Conservation (phyloP, 2,329 filamentous ascomycete genomes). For the Allantophomopsis cytisporea region DNA sequence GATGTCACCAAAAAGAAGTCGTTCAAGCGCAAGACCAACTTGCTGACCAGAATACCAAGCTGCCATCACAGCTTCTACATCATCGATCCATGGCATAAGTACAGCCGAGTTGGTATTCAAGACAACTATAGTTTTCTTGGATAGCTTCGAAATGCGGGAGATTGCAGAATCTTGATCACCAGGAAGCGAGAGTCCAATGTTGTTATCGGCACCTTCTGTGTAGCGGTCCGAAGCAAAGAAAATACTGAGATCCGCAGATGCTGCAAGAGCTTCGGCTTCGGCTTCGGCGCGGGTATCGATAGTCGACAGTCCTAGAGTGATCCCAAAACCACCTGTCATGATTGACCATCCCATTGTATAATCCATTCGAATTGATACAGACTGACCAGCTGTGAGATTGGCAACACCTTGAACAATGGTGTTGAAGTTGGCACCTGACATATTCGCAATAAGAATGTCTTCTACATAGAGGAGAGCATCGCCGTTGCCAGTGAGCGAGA, state of each 20-base stretch:
- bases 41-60: slow-evolving; percentile 87
- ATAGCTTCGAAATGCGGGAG: slow-evolving; percentile 46
- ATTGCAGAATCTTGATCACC: slow-evolving; percentile 60
- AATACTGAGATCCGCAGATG: slow-evolving; percentile 6
- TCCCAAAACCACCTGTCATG: slow-evolving; percentile 49
- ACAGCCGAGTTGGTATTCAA: slow-evolving; percentile 69
- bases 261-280: slow-evolving; percentile 23
- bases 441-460: slow-evolving; percentile 5
- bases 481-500: slow-evolving; percentile 7
- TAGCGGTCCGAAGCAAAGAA: slow-evolving; percentile 8
- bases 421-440: slow-evolving; percentile 24
- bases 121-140: slow-evolving; percentile 58
- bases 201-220: slow-evolving; percentile 8
- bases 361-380: slow-evolving; percentile 34
- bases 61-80: slow-evolving; percentile 46
- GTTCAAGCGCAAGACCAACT: slow-evolving; percentile 64
- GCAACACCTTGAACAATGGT: slow-evolving; percentile 1
- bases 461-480: slow-evolving; percentile 6
- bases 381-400: background rate
- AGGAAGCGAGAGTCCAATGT: slow-evolving; percentile 27
- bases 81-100: slow-evolving; percentile 52
- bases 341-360: slow-evolving; percentile 50
- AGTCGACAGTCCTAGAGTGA: slow-evolving; percentile 5
- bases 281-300: slow-evolving; percentile 2
- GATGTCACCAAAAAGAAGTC: slow-evolving; percentile 37